Conservation (phyloP, 345 rosid genomes). For the Streptanthus diversifolius region DNA sequence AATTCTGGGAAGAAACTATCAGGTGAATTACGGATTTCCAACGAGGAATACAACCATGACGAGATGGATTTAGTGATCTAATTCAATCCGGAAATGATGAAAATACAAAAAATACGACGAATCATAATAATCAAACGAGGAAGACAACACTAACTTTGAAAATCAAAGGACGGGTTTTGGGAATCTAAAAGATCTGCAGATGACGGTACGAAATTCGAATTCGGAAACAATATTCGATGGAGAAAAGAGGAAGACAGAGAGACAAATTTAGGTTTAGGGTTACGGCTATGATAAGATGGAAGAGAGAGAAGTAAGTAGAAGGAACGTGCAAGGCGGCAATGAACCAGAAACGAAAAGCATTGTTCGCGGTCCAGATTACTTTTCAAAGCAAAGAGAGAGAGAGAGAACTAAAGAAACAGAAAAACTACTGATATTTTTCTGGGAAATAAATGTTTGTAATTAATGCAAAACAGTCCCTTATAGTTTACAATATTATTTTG, state of each 20-base stretch:
- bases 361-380: conserved; percentile 61
- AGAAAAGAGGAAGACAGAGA: not conserved
- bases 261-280: conserved; percentile 38
- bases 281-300: conserved; percentile 41
- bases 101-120: not conserved
- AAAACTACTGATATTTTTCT: not conserved
- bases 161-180: conserved; percentile 18
- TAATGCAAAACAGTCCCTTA: not conserved
- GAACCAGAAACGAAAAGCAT: conserved; percentile 44
- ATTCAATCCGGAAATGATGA: conserved; percentile 12
- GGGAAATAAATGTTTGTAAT: too few species aligned
- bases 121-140: conserved; percentile 11
- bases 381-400: conserved; percentile 34
- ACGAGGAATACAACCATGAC: not conserved
- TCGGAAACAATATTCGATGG: not conserved
- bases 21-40: not conserved
- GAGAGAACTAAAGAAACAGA: not conserved
- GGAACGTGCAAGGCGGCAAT: conserved; percentile 64
- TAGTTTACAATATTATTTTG: not conserved
- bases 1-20: not conserved
- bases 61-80: not conserved
- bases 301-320: conserved; percentile 29
- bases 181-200: conserved; percentile 39
- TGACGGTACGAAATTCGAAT: not conserved
- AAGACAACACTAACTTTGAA: not conserved